Conservation (phyloP, 805 yeast genomes). For the Lipomyces spencermartinsiae region DNA sequence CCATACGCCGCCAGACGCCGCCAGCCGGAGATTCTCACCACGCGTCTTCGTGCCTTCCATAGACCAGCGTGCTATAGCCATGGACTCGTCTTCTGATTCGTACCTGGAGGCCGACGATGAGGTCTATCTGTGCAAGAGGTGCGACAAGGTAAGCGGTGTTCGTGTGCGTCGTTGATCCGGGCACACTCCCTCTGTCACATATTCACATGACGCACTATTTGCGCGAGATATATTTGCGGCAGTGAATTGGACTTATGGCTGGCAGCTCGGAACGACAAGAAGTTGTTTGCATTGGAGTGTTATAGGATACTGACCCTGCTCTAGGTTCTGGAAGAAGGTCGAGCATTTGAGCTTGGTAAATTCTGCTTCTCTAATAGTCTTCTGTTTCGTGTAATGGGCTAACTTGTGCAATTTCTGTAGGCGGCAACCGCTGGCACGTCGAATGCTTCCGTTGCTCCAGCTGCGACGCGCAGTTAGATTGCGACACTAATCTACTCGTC, state of each 20-base stretch:
- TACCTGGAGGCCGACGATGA: constrained; percentile 39
- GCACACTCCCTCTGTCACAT: not conserved
- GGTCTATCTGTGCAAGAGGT: constrained; percentile 40
- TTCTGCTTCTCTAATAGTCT: not conserved
- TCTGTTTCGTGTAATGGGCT: not conserved
- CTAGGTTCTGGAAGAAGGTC: constrained; percentile 77
- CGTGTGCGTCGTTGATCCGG: not conserved
- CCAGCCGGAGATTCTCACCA: not conserved
- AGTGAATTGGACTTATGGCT: too few relatives aligned
- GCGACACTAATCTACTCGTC: constrained; percentile 87
- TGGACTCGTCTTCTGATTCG: constrained; percentile 22
- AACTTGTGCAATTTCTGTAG: constrained; percentile 44
- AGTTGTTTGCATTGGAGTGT: not conserved
- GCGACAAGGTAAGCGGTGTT: constrained; percentile 37
- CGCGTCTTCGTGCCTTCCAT: not conserved
- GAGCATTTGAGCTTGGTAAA: constrained; percentile 80
- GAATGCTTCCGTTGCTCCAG: constrained; percentile 89
- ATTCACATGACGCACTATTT: not conserved
- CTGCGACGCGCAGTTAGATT: constrained; percentile 78
- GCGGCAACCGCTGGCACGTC: constrained; percentile 95
- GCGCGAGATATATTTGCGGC: not conserved
- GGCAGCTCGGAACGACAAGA: not conserved
- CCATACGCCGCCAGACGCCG: not conserved
- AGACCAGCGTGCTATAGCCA: not conserved
- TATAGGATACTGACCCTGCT: constrained; percentile 46